Evolutionary conservation across 805 yeast species (phyloP).

Genomic region (Nakazawaea anatomiae): DNA sequence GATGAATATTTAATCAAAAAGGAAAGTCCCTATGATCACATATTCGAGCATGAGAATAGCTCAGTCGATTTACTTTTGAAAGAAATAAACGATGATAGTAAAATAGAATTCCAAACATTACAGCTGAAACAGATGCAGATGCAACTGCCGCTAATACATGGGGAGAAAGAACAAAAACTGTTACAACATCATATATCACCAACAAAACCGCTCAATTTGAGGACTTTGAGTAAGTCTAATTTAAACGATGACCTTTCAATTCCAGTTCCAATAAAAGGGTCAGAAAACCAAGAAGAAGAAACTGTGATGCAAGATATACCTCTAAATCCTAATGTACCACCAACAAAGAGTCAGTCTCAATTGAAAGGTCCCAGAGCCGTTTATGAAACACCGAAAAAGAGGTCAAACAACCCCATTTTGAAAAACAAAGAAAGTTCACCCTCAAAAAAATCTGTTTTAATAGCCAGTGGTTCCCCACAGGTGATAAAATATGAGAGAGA

Average conservation of each 20-base stretch:
- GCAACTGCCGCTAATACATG: too few species aligned
- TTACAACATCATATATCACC: slow-evolving; percentile 12
- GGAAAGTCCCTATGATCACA: slow-evolving; percentile 1
- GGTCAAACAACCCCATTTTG: slow-evolving; percentile 4
- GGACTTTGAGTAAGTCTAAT: slow-evolving; percentile 14
- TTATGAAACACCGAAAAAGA: slow-evolving; percentile 15
- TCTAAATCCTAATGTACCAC: slow-evolving; percentile 2
- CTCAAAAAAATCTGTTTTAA: slow-evolving; percentile 31
- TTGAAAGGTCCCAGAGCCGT: slow-evolving; percentile 24
- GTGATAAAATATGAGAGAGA: slow-evolving; percentile 26
- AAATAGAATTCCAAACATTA: background rate
- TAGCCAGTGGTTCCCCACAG: slow-evolving; percentile 32
- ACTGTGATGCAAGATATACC: slow-evolving; percentile 6
- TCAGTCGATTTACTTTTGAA: slow-evolving; percentile 34
- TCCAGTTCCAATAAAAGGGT: background rate
- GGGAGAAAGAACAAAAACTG: background rate
- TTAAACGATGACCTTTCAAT: slow-evolving; percentile 16
- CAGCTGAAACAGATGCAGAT: too few species aligned
- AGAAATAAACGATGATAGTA: slow-evolving; percentile 16
- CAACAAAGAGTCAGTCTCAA: slow-evolving; percentile 19
- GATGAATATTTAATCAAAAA: background rate
- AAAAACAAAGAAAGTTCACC: slow-evolving; percentile 22
- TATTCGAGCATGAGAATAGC: slow-evolving; percentile 24
- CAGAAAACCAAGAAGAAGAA: background rate
- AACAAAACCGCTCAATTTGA: slow-evolving; percentile 21